Evolutionary conservation across 192 early-diverging fungal species (phyloP), one percentile per base, ranked within the genome.

Genomic region (Umbelopsis isabellina): DNA sequence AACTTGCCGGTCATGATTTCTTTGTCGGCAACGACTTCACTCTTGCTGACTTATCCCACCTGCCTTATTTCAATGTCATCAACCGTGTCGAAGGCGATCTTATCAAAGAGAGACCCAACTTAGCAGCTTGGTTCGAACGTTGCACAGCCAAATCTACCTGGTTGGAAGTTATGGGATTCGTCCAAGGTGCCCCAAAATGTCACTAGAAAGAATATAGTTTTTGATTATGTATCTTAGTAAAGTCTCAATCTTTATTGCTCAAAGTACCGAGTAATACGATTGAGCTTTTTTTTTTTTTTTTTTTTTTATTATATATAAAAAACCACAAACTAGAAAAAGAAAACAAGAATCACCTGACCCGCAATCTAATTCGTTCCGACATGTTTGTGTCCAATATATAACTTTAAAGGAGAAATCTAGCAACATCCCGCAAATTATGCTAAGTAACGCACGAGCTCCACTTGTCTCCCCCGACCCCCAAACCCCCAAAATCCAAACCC

Each of bases 1-100:
- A 58, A 58, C 53, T 58, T 30, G 27, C 53, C 3, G 53, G 53
- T 58, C 53, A 58, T 30, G 53, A 58, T 30, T 58, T 27, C 53
- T 58, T 58, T 58, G 53, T 58, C 6, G 53, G 22, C 1, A 58
- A 58, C 27, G 53, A 58, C 16, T 48, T 48, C 46, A 48, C 53
- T 22, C 27, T 58, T 22, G 53, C 53, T 30, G 53, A 58, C 4
- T 4, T 58, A 30, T 22, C 53, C 6, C 53, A 58, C 27, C 27
- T 58, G 1, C 53, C 53, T 7, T 30, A 58, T 58, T 22, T 58
- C 46, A 58, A 58, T 30, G 53, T 22, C 22, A 22, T 58, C 53
- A 58, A 58, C 53, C 53, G 53, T 4, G 53, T 27, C 21, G 53
- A 58, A 27, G 22, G 22, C 21, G 21, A 58, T 58, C 53, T 58